Evolutionary conservation across 495 filamentous ascomycete species (phyloP).

Genomic region (Copromyces sp.): DNA sequence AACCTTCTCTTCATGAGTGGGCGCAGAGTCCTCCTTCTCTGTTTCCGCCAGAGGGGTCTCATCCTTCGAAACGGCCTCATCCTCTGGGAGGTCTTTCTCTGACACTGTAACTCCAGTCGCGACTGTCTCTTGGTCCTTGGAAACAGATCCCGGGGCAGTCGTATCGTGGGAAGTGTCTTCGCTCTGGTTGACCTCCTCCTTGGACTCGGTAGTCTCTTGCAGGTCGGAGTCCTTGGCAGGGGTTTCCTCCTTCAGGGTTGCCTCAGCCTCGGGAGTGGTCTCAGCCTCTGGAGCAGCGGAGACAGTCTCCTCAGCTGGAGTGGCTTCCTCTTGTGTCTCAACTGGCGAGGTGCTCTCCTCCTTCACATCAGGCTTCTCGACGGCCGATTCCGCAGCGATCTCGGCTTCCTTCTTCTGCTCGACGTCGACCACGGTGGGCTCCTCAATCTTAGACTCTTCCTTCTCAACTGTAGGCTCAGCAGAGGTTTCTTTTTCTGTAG

Average conservation of each 20-base stretch:
- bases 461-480: background rate
- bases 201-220: background rate
- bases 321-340: background rate
- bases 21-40: background rate
- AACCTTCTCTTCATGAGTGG: background rate
- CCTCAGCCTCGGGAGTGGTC: background rate
- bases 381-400: background rate
- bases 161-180: background rate
- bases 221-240: background rate
- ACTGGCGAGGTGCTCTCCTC: background rate
- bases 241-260: conserved; percentile 2
- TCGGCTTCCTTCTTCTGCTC: background rate
- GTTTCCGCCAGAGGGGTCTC: background rate
- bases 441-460: background rate
- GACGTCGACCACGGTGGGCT: background rate
- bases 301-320: background rate
- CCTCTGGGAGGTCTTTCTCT: background rate
- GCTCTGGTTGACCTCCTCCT: background rate
- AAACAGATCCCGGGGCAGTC: background rate
- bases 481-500: background rate
- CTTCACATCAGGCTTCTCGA: background rate
- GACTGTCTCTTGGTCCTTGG: background rate
- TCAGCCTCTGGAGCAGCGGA: background rate
- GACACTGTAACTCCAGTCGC: background rate
- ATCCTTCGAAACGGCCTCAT: background rate